A percentile compares a stretch with the other conserved stretches of the same genome.
Evolutionary conservation across 2,329 filamentous ascomycete genomes (phyloP).

Genomic region (Fusarium luffae): DNA sequence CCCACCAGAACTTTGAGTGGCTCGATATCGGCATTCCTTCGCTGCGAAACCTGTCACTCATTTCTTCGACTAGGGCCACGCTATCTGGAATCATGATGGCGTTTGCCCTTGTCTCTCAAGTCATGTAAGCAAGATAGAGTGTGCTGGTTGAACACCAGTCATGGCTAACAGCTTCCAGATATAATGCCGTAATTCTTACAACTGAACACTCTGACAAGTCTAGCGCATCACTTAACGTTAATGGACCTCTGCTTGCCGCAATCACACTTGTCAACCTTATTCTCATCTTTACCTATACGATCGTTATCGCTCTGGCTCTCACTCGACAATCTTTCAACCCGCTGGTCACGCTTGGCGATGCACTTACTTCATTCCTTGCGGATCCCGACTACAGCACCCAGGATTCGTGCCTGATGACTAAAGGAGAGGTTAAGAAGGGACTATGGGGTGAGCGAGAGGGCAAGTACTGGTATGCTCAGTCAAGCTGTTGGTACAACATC

Average conservation of each 20-base stretch:
- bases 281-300: conserved; percentile 55
- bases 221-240: conserved; percentile 51
- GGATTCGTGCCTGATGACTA: conserved; percentile 59
- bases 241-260: conserved; percentile 51
- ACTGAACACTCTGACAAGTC: conserved; percentile 40
- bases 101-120: conserved; percentile 58
- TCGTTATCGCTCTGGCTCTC: conserved; percentile 54
- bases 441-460: conserved; percentile 57
- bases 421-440: conserved; percentile 57
- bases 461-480: conserved; percentile 55
- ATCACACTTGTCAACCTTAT: conserved; percentile 57
- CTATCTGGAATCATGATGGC: conserved; percentile 55
- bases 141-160: background rate
- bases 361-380: conserved; percentile 61
- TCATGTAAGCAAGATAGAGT: conserved; percentile 57
- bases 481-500: conserved; percentile 59
- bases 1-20: conserved; percentile 60
- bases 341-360: conserved; percentile 63
- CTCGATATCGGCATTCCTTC: conserved; percentile 66
- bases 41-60: conserved; percentile 59
- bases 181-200: conserved; percentile 63
- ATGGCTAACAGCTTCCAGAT: conserved; percentile 50
- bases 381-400: conserved; percentile 58
- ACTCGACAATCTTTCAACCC: conserved; percentile 53
- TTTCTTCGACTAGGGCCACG: conserved; percentile 55